Base-by-base conservation (phyloP, 495 filamentous ascomycete genomes). In the Hypoxylon fragiforme region DNA sequence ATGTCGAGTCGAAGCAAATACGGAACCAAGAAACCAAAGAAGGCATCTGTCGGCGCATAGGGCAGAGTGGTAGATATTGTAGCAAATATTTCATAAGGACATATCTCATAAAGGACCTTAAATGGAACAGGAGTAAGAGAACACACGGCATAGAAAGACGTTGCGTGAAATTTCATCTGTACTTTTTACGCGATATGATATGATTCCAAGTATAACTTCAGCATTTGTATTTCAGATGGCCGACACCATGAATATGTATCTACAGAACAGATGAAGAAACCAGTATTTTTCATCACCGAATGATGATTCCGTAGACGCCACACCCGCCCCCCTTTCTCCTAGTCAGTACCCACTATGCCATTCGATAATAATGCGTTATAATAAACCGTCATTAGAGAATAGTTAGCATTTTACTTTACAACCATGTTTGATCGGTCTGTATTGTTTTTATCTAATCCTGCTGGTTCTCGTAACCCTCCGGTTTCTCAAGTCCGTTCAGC, bases 1-100 rank as follows among this genome's bases (percentile, higher is more conserved):
- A 78, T 86, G 70, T 88, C 83, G 2, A 88, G 87, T 68, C 81
- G 94, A 64, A 95, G 90, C 49, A 99, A 99, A 77, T 99, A 95
- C 64, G 94, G 94, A 52, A 95, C 95, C 11, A 99, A 99, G 85
- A 97, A 96, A 75, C 92, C 94, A 1, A 97, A 96, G 85, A 82
- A 81, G 64, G 77, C 80, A 35, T 65, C 75, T 11, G 76, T 79
- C 21, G 74, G 76, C 30, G 8, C 50, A 38, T 68, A 58, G 24
- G 34, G n/a, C 2, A 20, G 32, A 24, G 22, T 22, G 18, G 9
- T 28, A 40, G 20, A 9, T 20, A 19, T 26, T n/a, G n/a, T n/a
- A n/a, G n/a, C n/a, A n/a, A n/a, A n/a, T n/a, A n/a, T n/a, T n/a
- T n/a, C n/a, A n/a, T n/a, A n/a, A n/a, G n/a, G n/a, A n/a, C n/a